Base-by-base conservation (phyloP, 1,284 basidiomycete genomes). In the Pseudozyma tsukubaensis region DNA sequence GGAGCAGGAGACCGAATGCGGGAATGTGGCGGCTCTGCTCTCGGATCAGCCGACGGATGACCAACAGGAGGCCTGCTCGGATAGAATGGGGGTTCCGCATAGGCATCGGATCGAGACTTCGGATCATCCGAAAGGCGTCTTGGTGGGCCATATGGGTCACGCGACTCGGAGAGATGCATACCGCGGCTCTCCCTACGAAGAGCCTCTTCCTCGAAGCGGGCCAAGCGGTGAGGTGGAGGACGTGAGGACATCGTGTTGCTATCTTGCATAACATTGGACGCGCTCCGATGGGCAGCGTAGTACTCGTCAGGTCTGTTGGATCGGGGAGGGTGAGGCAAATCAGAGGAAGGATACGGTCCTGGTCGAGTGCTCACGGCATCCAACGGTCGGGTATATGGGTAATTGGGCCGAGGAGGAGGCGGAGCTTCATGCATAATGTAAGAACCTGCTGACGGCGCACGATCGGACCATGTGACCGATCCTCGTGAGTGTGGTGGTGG, bases 1-100 rank as follows among this genome's bases (percentile, higher is more conserved):
- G 43, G 40, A 45, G 24, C 57, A 13, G 67, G 67, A n/a, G 67
- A 70, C 29, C n/a, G 57, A 39, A 35, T 40, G 10, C 57, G 67
- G 8, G 67, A 13, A 10, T 45, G 29, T 19, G 49, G 18, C 4
- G 29, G 29, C 12, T 70, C 67, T 32, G 37, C 29, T 36, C 67
- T 64, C 21, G 57, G 44, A 57, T 59, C 67, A 18, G 44, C 44
- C 18, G 24, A 29, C 24, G 50, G 3, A 18, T 52, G 57, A 45
- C 19, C n/a, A 5, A 54, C 18, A 3, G 35, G 35, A 5, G 29
- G 53, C 43, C 67, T 59, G 24, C 29, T 16, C 5, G 47, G 24
- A 47, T 64, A 50, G 40, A 44, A 64, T 4, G 60, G 34, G 19
- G 57, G 43, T 12, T 70, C 67, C n/a, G 52, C 49, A 19, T 70